Base-by-base conservation (phyloP, 495 filamentous ascomycete genomes). In the Penicillium daleae region DNA sequence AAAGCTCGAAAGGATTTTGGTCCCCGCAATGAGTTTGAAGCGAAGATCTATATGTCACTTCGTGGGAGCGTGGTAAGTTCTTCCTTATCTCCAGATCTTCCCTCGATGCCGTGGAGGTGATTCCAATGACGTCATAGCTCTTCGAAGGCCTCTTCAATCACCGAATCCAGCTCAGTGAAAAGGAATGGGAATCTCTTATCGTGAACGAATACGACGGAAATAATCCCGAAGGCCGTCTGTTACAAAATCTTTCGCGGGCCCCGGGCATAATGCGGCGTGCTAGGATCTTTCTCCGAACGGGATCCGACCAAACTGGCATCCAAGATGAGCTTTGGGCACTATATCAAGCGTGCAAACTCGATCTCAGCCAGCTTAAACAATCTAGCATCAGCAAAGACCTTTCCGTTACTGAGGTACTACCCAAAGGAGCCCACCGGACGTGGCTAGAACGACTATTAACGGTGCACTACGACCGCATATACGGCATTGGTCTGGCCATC, bases 91-190 rank as follows among this genome's bases (percentile, higher is more conserved):
- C 21, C 26, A 35, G 10, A 24, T 0, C n/a, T n/a, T 31, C 10
- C 17, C 17, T 17, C 9, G 1, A 42, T 35, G 13, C 10, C n/a
- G 48, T 22, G 12, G 29, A 21, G 12, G 15, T 13, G 4, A 26
- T 54, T 21, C 54, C 68, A n/a, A 69, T 62, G 2, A 62, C 15
- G 21, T 17, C 9, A 46, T 31, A 80, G 79, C 63, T 80, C 6
- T 76, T 82, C 40, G 78, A 82, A 56, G 76, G 75, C 0, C 55
- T 82, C 15, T 76, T 74, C 55, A 78, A 77, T 33, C 64, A 72
- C 1, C 64, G 66, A 40, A 80, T 82, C n/a, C 54, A 71, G 6
- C 69, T 79, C 9, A 71, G 50, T 5, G 59, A 59, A 4, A 33
- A 73, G 27, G 77, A 82, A 56, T 82, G 78, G 78, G 65, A 69